phyloP scores from a whole-genome alignment of 208 protist species.

The Acanthamoeba culbertsoni region DNA sequence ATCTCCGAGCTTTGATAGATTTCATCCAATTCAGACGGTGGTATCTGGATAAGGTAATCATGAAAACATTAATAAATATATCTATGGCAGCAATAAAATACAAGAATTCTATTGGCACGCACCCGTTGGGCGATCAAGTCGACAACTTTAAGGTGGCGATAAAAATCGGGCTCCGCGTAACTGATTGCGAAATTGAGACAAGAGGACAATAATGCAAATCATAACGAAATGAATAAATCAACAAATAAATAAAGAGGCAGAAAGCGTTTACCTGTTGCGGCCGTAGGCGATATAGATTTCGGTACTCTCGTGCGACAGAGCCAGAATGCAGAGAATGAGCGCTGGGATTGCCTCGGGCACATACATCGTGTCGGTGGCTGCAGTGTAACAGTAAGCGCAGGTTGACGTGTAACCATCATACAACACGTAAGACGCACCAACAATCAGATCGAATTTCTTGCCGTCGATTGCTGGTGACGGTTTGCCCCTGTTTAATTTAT shows the following conservation, averaged over 20 bases:
- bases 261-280: not conserved
- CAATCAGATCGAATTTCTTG: not conserved
- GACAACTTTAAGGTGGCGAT: not conserved
- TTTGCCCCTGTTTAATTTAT: not conserved
- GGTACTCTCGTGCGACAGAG: not conserved
- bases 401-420: not conserved
- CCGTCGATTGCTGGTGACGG: not conserved
- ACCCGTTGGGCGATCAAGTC: not conserved
- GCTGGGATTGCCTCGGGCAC: conserved; percentile 25
- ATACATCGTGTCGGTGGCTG: conserved; percentile 48
- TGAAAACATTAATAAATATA: not conserved
- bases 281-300: conserved; percentile 56
- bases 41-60: not conserved
- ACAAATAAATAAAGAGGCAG: not conserved
- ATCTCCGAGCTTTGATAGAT: conserved; percentile 39
- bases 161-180: not conserved
- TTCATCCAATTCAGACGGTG: not conserved
- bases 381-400: not conserved
- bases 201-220: not conserved
- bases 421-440: not conserved
- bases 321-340: not conserved
- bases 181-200: no score
- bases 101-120: not conserved
- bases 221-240: not conserved
- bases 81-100: not conserved